Conservation (phyloP, 192 early-diverging fungal species). For the Spizellomyces sp. region DNA sequence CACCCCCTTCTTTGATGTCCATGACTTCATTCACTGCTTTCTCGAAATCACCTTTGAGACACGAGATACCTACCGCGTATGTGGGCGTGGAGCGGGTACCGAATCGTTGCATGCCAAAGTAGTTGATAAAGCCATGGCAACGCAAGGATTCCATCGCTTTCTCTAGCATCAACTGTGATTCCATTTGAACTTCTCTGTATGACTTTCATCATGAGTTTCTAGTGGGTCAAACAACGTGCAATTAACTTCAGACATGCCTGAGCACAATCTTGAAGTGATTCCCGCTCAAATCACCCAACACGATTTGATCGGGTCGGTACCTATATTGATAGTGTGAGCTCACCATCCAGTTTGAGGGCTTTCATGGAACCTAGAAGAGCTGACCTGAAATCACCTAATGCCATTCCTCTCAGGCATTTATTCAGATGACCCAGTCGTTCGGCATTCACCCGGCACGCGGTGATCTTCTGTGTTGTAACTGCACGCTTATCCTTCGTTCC, state of each 20-base stretch:
- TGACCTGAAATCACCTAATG: conserved; percentile 74
- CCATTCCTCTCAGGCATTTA: conserved; percentile 52
- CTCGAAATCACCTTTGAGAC: conserved; percentile 74
- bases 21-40: conserved; percentile 80
- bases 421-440: conserved; percentile 61
- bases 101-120: conserved; percentile 98
- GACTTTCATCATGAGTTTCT: background rate
- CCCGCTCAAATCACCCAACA: conserved; percentile 83
- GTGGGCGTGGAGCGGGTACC: conserved; percentile 83
- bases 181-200: conserved; percentile 29
- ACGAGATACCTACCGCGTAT: conserved; percentile 74
- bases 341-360: background rate
- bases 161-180: conserved; percentile 33
- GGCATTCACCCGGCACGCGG: conserved; percentile 62
- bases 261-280: conserved; percentile 91
- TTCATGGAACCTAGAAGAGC: no score
- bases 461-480: conserved; percentile 83
- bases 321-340: conserved; percentile 25
- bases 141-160: conserved; percentile 67
- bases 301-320: conserved; percentile 64
- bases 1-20: conserved; percentile 75
- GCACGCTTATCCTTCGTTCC: conserved; percentile 96
- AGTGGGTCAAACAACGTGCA: conserved; percentile 9
- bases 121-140: conserved; percentile 90
- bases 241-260: conserved; percentile 40